phyloP scores from a whole-genome alignment of 192 early-diverging fungal genomes.

The Phlyctochytrium planicorne region DNA sequence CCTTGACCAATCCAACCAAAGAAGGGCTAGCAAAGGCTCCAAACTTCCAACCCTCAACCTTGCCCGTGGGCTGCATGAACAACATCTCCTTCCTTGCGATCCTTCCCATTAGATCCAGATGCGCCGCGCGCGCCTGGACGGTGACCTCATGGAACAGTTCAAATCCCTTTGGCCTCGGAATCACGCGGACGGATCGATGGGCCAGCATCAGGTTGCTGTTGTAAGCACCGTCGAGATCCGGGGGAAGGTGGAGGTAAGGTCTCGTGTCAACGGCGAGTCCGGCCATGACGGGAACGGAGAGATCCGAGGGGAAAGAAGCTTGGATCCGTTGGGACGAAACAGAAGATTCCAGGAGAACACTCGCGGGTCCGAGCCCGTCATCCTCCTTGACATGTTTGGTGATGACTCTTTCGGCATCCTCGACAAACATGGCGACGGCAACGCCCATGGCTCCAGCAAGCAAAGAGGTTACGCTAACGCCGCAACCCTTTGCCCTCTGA shows the following conservation, averaged over 20 bases:
- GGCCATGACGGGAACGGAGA: constrained; percentile 3
- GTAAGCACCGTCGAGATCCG: constrained; percentile 9
- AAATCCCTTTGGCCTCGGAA: neutral
- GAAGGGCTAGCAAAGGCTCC: neutral
- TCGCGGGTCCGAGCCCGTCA: too few species aligned
- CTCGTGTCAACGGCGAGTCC: constrained; percentile 15
- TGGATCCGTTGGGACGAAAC: too few species aligned
- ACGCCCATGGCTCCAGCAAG: constrained; percentile 12
- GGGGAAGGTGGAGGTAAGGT: constrained; percentile 1
- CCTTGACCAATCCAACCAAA: neutral
- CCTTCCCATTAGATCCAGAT: neutral
- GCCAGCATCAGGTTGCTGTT: constrained; percentile 11
- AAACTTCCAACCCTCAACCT: too few species aligned
- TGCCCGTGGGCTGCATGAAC: too few species aligned
- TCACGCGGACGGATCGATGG: neutral
- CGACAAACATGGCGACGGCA: constrained; percentile 13
- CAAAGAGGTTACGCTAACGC: constrained; percentile 8
- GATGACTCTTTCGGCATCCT: too few species aligned
- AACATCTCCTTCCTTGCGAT: too few species aligned
- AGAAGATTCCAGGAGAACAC: too few species aligned
- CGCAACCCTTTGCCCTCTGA: constrained; percentile 4
- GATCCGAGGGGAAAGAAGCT: too few species aligned
- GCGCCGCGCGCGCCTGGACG: neutral
- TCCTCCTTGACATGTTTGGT: too few species aligned
- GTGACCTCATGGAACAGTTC: neutral